A percentile compares a stretch with the other conserved stretches of the same genome.
These are phyloP conservation scores for Candida caryicola DNA, from an alignment of 805 yeast genomes.

Conservation along the genomic window DNA sequence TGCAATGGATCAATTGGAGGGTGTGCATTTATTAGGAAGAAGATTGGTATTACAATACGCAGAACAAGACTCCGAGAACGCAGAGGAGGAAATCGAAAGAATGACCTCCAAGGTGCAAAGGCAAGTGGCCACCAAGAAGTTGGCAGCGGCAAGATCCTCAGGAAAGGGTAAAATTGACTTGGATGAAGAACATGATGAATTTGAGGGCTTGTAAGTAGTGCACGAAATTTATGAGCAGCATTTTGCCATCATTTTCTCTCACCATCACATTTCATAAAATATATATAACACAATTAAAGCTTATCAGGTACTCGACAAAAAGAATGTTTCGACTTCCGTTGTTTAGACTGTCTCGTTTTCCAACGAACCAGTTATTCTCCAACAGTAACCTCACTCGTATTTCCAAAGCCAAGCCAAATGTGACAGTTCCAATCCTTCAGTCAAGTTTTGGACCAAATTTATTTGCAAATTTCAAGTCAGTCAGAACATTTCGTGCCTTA, in stretches of 20 bases:
- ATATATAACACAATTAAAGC: neutral
- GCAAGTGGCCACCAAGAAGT: conserved; percentile 75
- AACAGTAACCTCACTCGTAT: neutral
- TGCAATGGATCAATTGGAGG: conserved; percentile 91
- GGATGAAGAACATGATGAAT: conserved; percentile 50
- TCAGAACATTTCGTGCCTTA: neutral
- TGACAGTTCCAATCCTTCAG: conserved; percentile 10
- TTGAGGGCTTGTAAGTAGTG: conserved; percentile 20
- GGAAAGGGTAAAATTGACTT: conserved; percentile 75
- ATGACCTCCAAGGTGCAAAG: conserved; percentile 83
- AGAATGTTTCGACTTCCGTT: neutral
- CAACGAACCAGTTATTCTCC: conserved; percentile 5
- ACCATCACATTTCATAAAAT: no score
- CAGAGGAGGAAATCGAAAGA: conserved; percentile 84
- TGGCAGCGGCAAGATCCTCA: conserved; percentile 63
- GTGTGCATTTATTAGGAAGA: conserved; percentile 95
- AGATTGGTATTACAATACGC: conserved; percentile 92
- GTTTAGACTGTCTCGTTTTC: neutral
- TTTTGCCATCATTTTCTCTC: neutral
- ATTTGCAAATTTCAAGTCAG: neutral
- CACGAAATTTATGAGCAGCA: neutral
- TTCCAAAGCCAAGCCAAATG: neutral
- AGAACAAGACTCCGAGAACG: conserved; percentile 73
- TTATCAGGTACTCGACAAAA: neutral
- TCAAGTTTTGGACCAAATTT: conserved; percentile 13